phyloP scores from a whole-genome alignment of 257 asterid genomes.

The Solanum peruvianum region DNA sequence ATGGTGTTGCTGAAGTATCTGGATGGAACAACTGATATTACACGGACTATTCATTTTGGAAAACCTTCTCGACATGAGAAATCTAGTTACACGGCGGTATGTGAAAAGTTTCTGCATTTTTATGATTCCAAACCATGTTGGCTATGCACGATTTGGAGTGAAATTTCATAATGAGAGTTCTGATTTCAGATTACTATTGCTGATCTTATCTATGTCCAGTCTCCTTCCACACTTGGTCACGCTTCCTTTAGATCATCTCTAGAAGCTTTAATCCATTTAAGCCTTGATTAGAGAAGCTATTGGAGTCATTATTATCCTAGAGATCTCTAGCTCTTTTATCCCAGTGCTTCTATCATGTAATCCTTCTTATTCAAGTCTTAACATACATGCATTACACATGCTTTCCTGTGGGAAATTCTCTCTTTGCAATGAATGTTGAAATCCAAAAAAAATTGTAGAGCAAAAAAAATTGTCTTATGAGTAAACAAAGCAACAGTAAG shows the following conservation, averaged over 20 bases:
- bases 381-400: neutral
- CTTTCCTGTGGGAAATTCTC: neutral
- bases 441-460: neutral
- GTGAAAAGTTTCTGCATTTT: too few species aligned
- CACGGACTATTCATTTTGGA: too few species aligned
- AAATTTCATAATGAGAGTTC: neutral
- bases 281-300: neutral
- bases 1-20: conserved; percentile 10
- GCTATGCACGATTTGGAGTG: neutral
- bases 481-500: neutral
- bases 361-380: neutral
- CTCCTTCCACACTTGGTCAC: neutral
- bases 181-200: neutral
- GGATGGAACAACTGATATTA: too few species aligned
- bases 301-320: neutral
- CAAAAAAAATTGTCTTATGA: neutral
- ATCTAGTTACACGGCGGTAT: too few species aligned
- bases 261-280: neutral
- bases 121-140: too few species aligned
- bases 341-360: neutral
- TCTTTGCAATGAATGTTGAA: neutral
- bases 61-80: too few species aligned
- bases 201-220: neutral
- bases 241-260: neutral
- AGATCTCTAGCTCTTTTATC: neutral